These are phyloP conservation scores for Nicotiana undulata DNA, from an alignment of 257 asterid genomes.

Conservation along the genomic window DNA sequence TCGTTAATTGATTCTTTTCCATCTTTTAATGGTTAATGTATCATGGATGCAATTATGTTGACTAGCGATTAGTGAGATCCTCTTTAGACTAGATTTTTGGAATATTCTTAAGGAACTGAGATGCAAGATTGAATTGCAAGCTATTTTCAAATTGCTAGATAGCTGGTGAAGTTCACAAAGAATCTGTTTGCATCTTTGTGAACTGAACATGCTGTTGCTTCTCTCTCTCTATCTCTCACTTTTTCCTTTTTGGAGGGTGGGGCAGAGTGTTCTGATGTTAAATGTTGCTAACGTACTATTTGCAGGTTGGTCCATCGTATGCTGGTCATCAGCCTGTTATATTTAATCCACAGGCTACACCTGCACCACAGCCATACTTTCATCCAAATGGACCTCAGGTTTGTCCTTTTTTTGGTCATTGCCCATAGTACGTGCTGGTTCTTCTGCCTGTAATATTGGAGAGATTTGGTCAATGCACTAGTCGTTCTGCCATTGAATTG, in stretches of 20 bases:
- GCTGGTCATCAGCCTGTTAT: slow-evolving; percentile 64
- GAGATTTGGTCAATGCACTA: background rate
- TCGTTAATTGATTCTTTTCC: background rate
- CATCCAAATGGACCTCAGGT: slow-evolving; percentile 96
- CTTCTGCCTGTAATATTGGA: background rate
- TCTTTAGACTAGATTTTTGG: background rate
- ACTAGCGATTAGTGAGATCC: background rate
- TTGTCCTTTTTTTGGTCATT: slow-evolving; percentile 9
- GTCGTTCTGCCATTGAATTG: background rate
- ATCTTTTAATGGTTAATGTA: background rate
- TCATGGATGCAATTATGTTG: background rate
- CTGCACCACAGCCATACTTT: slow-evolving; percentile 66
- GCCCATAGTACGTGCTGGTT: slow-evolving; percentile 3
- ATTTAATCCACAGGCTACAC: slow-evolving; percentile 68
- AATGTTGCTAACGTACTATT: slow-evolving; percentile 3
- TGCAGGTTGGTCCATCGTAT: slow-evolving; percentile 70
- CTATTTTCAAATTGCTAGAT: background rate
- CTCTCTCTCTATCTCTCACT: background rate
- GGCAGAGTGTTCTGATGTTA: background rate
- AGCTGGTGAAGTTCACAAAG: background rate
- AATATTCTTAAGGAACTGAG: background rate
- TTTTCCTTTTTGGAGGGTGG: background rate
- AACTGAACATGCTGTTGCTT: background rate
- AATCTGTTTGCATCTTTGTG: background rate
- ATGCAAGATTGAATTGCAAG: background rate